Evolutionary conservation across 192 early-diverging fungal genomes (phyloP), one percentile per base, ranked within the genome.

Genomic region (Linnemannia elongata): DNA sequence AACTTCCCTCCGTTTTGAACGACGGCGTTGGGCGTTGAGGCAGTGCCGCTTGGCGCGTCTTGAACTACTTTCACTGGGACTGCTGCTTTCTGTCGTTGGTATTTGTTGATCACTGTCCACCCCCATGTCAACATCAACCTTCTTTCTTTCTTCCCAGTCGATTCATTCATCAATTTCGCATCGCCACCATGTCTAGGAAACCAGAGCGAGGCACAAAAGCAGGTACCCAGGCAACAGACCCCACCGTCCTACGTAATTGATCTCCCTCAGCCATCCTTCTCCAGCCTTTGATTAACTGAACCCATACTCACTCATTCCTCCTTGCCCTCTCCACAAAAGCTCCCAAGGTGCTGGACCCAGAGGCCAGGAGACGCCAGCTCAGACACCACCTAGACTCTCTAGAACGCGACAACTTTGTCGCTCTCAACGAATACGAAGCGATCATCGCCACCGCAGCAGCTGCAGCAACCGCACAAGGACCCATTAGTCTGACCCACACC

Each of bases 321-420:
- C 10, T 24, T 49, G 5, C 9, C 33, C 38, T 63, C 54, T 8
- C 9, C 45, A 27, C n/a, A 20, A 36, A 54, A 86, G 84, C 76
- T 0, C 79, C 75, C 10, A 87, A 87, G 54, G 85, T 87, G 63
- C 66, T 87, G 7, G 85, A 87, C 63, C 35, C 18, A 30, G 79
- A 81, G 22, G 57, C 79, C 0, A 39, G 85, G 76, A 81, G n/a
- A 79, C 83, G 83, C 2, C 89, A 92, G 36, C 45, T 91, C 10
- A 70, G 76, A 78, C 77, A 90, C 68, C 91, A 91, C 68, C 83
- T 92, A 12, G 91, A 90, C 54, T 91, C 91, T 24, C 81, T 92
- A 7, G 91, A 92, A 66, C 88, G 82, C 78, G 91, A 92, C 72
- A 92, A 92, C 81, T 89, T 88, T 85, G 89, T 90, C 17, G 86